phyloP scores from a whole-genome alignment of 192 early-diverging fungal genomes.

The Obelidium mucronatum region DNA sequence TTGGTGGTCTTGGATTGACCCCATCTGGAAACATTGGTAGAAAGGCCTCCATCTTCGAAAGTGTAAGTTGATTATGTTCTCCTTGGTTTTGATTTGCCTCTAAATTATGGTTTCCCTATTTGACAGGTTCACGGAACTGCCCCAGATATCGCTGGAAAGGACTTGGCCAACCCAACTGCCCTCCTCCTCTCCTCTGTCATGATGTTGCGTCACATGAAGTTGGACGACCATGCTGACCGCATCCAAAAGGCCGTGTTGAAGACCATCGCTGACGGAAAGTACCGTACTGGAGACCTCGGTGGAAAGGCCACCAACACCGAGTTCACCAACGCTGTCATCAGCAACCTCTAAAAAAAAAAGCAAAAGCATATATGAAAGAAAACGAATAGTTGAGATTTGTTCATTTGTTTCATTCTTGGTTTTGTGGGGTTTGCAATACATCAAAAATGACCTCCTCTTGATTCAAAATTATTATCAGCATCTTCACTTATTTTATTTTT shows the following conservation, averaged over 20 bases:
- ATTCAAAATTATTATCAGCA: too few species aligned
- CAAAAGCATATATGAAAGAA: background rate
- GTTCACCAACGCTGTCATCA: constrained; percentile 91
- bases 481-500: too few species aligned
- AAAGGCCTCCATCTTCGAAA: constrained; percentile 98
- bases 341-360: constrained; percentile 38
- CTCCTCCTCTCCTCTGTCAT: constrained; percentile 93
- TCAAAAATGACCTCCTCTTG: too few species aligned
- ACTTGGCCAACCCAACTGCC: constrained; percentile 95
- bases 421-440: too few species aligned
- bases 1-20: constrained; percentile 97
- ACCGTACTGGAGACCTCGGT: constrained; percentile 91
- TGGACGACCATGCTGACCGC: constrained; percentile 77
- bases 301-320: constrained; percentile 89
- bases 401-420: background rate
- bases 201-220: constrained; percentile 98
- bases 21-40: constrained; percentile 99
- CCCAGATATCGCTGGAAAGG: constrained; percentile 97
- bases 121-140: constrained; percentile 76
- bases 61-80: constrained; percentile 55
- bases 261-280: constrained; percentile 94
- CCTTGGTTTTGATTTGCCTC: background rate
- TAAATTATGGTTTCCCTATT: background rate
- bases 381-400: too few species aligned
- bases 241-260: constrained; percentile 92